Conservation (phyloP, 2,329 filamentous ascomycete species). For the Graphium sp. region DNA sequence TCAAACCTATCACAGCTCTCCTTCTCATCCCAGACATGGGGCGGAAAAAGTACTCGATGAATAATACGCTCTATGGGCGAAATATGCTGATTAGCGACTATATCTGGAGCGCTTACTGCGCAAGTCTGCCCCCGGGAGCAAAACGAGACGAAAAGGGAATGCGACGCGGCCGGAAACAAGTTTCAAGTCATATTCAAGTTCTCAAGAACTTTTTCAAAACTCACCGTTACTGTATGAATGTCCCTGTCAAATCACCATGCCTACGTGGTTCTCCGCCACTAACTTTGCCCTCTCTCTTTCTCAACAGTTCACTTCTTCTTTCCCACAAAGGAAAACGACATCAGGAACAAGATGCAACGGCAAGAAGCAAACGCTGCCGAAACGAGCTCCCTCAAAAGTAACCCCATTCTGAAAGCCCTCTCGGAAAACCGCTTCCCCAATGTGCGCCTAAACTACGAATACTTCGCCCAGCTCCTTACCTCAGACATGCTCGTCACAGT, state of each 20-base stretch:
- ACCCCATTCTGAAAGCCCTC: conserved; percentile 44
- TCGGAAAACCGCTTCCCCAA: conserved; percentile 38
- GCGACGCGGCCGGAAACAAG: conserved; percentile 37
- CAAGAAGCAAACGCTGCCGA: conserved; percentile 23
- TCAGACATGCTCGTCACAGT: conserved; percentile 35
- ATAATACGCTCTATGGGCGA: conserved; percentile 44
- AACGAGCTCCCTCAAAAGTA: conserved; percentile 44
- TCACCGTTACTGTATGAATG: conserved; percentile 42
- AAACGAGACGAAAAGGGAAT: conserved; percentile 25
- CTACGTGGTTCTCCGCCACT: not conserved
- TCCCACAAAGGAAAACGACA: conserved; percentile 34
- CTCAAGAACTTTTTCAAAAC: conserved; percentile 49
- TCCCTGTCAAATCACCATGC: not conserved
- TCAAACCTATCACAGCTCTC: conserved; percentile 26
- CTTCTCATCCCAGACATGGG: conserved; percentile 50
- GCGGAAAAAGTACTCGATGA: conserved; percentile 48
- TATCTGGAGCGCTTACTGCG: conserved; percentile 37
- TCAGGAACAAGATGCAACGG: too few species aligned
- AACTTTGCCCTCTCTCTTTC: conserved; percentile 3
- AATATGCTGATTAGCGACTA: conserved; percentile 58
- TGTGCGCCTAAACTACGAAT: conserved; percentile 44
- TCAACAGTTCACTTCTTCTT: conserved; percentile 42
- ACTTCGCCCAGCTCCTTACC: conserved; percentile 38
- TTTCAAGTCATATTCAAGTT: conserved; percentile 57
- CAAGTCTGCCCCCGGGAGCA: conserved; percentile 24